Evolutionary conservation across 2,329 filamentous ascomycete genomes (phyloP), one percentile per base, ranked within the genome.

Genomic region (Microdochium nivale): DNA sequence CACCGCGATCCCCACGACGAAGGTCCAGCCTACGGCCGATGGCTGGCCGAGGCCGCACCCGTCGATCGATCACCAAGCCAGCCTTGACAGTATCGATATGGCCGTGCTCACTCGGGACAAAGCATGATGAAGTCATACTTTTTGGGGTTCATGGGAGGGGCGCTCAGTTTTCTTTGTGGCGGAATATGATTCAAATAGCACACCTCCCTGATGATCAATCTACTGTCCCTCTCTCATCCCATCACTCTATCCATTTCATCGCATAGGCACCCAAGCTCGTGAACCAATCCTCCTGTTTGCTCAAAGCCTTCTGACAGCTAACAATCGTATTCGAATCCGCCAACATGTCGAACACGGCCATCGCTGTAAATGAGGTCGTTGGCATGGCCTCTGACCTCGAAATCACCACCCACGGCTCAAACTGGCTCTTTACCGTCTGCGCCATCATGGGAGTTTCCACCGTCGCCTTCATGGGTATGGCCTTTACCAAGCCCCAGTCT

Each of bases 341-440:
- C 48, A 57, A 35, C 46, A 66, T 66, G 64, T 24, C 56, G 25
- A 64, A 79, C 56, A 55, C 75, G 35, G 77, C 76, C 9, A 59
- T 79, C 32, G 57, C 66, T 44, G 60, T 68, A 58, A 79, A 80
- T 55, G 58, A 58, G 55, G 69, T 70, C 53, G 70, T 69, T 14
- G 71, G 73, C 53, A 75, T 74, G 54, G 76, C 74, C 2, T 74
- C 75, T 16, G 71, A 84, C 59, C 77, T 86, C 40, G 70, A 70
- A 55, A 82, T 86, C 59, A 84, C 80, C 11, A 69, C 65, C 19
- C 78, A 67, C 60, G 83, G 80, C 14, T 84, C 80, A 1, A 73
- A 84, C 62, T 83, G 78, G 70, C 83, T 84, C 60, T 87, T 77
- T 67, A 69, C 83, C 8, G 76, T 85, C 16, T 79, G 73, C 55